A percentile compares a stretch with the other conserved stretches of the same genome.
Conservation (phyloP, 1,139 yeast species). For the Meyerozyma guilliermondii region DNA sequence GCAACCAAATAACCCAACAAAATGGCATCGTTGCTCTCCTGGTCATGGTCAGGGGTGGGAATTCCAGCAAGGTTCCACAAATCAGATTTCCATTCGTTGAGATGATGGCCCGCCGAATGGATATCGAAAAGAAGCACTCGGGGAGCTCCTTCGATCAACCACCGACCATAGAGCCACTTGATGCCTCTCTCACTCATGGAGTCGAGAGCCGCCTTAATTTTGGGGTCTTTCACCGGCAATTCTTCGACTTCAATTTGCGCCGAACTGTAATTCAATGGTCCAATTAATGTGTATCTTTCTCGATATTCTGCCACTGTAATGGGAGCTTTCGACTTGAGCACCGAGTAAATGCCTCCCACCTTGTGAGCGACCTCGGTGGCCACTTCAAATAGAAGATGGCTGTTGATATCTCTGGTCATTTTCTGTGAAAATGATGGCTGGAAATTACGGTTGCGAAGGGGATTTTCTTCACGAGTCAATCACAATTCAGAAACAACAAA, state of each 20-base stretch:
- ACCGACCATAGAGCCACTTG: conserved; percentile 81
- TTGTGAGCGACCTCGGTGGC: conserved; percentile 98
- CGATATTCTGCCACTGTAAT: conserved; percentile 92
- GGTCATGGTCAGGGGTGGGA: conserved; percentile 87
- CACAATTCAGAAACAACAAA: neutral
- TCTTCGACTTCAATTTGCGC: conserved; percentile 95
- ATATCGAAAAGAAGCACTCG: conserved; percentile 84
- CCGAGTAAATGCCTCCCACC: conserved; percentile 97
- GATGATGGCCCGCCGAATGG: conserved; percentile 60
- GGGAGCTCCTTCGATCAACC: conserved; percentile 98
- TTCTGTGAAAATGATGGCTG: neutral
- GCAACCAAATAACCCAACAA: conserved; percentile 90
- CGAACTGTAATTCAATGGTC: conserved; percentile 75
- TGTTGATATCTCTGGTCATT: conserved; percentile 73
- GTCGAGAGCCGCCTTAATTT: conserved; percentile 57
- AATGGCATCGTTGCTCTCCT: conserved; percentile 88
- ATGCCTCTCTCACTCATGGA: conserved; percentile 81
- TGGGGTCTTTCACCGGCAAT: conserved; percentile 62
- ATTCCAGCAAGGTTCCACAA: conserved; percentile 89
- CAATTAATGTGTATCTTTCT: conserved; percentile 80
- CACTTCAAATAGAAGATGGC: conserved; percentile 85
- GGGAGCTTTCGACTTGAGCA: conserved; percentile 93
- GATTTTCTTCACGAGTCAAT: neutral
- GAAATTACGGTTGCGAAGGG: neutral
- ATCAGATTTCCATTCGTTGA: conserved; percentile 93